Percentiles rank a stretch among this genome's conserved stretches.
These are phyloP conservation scores for Rubia peregrina DNA, from an alignment of 305 asterid genomes.

Conservation along the genomic window DNA sequence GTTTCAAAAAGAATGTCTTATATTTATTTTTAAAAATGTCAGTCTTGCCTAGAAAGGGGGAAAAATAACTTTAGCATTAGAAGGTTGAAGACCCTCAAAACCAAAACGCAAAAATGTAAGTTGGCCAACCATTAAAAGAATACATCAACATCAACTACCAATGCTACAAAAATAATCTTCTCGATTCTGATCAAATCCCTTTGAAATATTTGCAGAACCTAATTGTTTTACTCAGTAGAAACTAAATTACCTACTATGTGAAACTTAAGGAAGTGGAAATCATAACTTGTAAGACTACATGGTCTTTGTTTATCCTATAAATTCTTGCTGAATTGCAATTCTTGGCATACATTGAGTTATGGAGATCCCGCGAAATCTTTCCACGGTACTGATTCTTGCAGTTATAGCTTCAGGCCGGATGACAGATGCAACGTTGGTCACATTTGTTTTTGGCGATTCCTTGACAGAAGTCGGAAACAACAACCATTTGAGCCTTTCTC, in stretches of 20 bases:
- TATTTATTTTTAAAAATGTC: background rate
- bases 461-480: constrained; percentile 83
- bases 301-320: constrained; percentile 25
- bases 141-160: constrained; percentile 27
- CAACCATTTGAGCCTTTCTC: constrained; percentile 54
- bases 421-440: constrained; percentile 34
- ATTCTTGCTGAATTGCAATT: constrained; percentile 3
- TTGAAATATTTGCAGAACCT: constrained; percentile 14
- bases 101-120: constrained; percentile 13
- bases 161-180: constrained; percentile 16
- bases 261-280: constrained; percentile 39
- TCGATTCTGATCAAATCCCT: background rate
- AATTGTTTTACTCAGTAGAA: constrained; percentile 8
- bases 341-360: constrained; percentile 12
- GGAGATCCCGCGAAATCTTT: constrained; percentile 16
- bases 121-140: constrained; percentile 39
- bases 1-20: background rate
- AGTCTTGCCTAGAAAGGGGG: constrained; percentile 5
- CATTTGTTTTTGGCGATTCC: constrained; percentile 73
- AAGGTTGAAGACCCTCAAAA: background rate
- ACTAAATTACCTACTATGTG: constrained; percentile 32
- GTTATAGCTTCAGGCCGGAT: constrained; percentile 4
- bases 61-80: background rate
- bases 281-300: constrained; percentile 31
- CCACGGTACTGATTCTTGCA: constrained; percentile 10